Evolutionary conservation across 495 filamentous ascomycete species (phyloP).

Genomic region (Geoglossum glabrum): DNA sequence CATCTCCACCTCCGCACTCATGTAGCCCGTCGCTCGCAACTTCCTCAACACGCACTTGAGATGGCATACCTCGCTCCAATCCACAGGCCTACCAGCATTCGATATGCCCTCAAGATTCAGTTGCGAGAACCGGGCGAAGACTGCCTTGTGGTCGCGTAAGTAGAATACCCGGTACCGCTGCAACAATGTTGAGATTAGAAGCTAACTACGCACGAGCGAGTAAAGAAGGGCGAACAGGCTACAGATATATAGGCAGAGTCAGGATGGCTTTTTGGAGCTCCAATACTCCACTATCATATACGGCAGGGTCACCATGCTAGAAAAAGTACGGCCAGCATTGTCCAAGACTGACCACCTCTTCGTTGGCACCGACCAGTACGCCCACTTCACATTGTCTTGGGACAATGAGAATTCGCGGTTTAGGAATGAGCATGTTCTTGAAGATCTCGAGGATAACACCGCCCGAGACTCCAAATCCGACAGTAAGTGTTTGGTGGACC

Average conservation of each 20-base stretch:
- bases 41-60: neutral
- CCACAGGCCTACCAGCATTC: constrained; percentile 73
- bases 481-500: constrained; percentile 65
- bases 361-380: constrained; percentile 71
- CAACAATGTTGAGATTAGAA: neutral
- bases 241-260: constrained; percentile 53
- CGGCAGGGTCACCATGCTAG: constrained; percentile 69
- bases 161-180: no score
- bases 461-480: constrained; percentile 58
- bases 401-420: constrained; percentile 39
- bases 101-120: constrained; percentile 63
- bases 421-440: constrained; percentile 45
- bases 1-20: no score
- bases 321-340: constrained; percentile 54
- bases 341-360: constrained; percentile 72
- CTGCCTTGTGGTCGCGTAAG: constrained; percentile 75
- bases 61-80: constrained; percentile 97
- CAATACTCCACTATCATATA: constrained; percentile 47
- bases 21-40: no score
- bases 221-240: constrained; percentile 74
- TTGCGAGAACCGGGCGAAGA: constrained; percentile 55
- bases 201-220: neutral
- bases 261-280: constrained; percentile 35
- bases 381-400: constrained; percentile 82
- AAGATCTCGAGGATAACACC: constrained; percentile 54